Evolutionary conservation across 345 rosid genomes (phyloP).

Genomic region (Kandelia obovata): DNA sequence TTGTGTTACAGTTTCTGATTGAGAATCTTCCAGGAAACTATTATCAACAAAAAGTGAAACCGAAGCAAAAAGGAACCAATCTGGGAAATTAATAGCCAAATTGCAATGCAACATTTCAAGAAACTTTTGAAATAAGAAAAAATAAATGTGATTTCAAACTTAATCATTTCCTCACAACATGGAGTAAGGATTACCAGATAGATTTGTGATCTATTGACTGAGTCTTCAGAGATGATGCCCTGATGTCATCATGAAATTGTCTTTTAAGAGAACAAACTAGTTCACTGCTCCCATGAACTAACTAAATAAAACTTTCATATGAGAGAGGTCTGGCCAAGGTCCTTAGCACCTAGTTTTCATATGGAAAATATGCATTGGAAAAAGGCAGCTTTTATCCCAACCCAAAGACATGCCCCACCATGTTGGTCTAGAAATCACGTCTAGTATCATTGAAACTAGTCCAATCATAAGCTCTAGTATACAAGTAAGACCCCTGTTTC

Average conservation of each 20-base stretch:
- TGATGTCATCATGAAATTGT: conserved; percentile 19
- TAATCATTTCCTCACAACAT: neutral
- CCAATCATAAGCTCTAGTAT: conserved; percentile 52
- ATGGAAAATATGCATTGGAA: conserved; percentile 63
- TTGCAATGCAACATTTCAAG: conserved; percentile 36
- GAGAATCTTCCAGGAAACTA: conserved; percentile 20
- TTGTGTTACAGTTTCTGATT: conserved; percentile 19
- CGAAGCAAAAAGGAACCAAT: conserved; percentile 78
- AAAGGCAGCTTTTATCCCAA: conserved; percentile 57
- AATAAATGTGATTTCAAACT: neutral
- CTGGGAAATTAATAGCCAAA: conserved; percentile 70
- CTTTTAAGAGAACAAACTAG: conserved; percentile 13
- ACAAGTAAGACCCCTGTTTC: conserved; percentile 58
- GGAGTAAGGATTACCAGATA: conserved; percentile 44
- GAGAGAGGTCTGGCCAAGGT: conserved; percentile 52
- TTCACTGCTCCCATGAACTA: conserved; percentile 40
- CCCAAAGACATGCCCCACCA: conserved; percentile 62
- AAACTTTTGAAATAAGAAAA: neutral
- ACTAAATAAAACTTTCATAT: conserved; percentile 29
- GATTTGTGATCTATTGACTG: conserved; percentile 50
- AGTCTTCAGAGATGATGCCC: conserved; percentile 25
- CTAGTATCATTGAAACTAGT: conserved; percentile 47
- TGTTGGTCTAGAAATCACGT: conserved; percentile 56
- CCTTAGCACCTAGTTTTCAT: conserved; percentile 36
- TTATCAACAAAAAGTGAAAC: conserved; percentile 44